These are phyloP conservation scores for Calonectria pauciramosa DNA, from an alignment of 2,329 filamentous ascomycete genomes.

Conservation along the genomic window DNA sequence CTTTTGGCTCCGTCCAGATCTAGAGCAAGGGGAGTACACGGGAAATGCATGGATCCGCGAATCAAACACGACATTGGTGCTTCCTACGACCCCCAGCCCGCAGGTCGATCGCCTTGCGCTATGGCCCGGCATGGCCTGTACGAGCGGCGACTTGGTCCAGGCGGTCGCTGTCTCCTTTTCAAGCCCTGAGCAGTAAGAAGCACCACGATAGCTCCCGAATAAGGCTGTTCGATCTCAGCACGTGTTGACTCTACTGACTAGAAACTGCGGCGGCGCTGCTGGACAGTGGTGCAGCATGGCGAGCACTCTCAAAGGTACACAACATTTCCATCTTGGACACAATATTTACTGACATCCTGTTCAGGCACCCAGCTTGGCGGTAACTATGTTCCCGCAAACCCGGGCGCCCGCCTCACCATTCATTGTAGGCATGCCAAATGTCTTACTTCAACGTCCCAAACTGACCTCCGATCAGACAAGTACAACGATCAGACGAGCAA, in stretches of 20 bases:
- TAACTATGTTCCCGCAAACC: neutral
- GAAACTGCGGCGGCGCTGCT: neutral
- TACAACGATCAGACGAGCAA: neutral
- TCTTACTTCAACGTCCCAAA: too few species aligned
- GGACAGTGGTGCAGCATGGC: neutral
- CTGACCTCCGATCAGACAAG: neutral
- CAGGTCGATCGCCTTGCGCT: neutral
- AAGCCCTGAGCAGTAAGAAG: neutral
- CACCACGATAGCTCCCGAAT: neutral
- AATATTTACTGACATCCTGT: neutral
- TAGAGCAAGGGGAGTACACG: neutral
- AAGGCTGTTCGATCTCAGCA: too few species aligned
- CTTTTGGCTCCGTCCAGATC: neutral
- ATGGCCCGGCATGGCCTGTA: constrained; percentile 5
- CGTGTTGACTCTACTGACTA: neutral
- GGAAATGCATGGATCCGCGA: constrained; percentile 1
- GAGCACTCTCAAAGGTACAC: neutral
- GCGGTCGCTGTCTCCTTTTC: neutral
- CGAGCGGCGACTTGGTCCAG: neutral
- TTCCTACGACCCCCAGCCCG: neutral
- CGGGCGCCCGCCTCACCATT: neutral
- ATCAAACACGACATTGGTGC: neutral
- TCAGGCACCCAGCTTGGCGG: neutral
- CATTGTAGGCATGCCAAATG: neutral
- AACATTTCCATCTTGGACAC: too few species aligned